Evolutionary conservation across 2,329 filamentous ascomycete genomes (phyloP), one percentile per base, ranked within the genome.

Genomic region (Calonectria naviculata): DNA sequence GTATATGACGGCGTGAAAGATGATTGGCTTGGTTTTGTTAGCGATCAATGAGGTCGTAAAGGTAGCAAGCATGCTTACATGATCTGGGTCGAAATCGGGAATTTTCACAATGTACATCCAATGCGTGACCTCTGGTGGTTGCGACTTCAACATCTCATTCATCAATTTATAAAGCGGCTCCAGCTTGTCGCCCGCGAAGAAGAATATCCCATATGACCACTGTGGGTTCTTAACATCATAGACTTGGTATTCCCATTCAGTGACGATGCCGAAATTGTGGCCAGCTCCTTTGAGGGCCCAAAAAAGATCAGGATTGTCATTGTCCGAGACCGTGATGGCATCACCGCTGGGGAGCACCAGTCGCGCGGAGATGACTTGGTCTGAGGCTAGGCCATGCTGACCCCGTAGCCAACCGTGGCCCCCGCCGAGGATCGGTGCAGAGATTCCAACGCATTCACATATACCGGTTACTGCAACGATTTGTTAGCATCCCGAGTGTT

Each of bases 181-280:
- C 5, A 78, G 44, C 13, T 73, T 76, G 12, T 77, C 73, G 0
- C 70, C 72, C 4, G 26, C 80, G 66, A 84, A 87, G 9, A 81
- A 78, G 21, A 87, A 79, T 0, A 78, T 83, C 54, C 82, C 80
- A 31, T 83, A 82, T 1, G 84, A 82, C 83, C 84, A 88, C 17
- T 80, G 61, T 0, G 64, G 69, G 56, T 47, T 65, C 56, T 80
- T 78, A 6, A 81, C 79, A 65, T 88, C 84, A 72, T 88, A 88
- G 7, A 89, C 83, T 71, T 85, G 86, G 1, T 81, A 82, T 0
- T 83, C 83, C 36, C 85, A 80, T 4, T 84, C 85, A 4, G 64
- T 67, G 4, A 90, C 88, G 29, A 78, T 85, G 1, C 89, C 89
- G 69, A 91, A 90, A 75, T 90, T 90, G 66, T 90, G 88, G 3